Evolutionary conservation across 1,284 basidiomycete species (phyloP).

Genomic region (Afroboletus lepidellus): DNA sequence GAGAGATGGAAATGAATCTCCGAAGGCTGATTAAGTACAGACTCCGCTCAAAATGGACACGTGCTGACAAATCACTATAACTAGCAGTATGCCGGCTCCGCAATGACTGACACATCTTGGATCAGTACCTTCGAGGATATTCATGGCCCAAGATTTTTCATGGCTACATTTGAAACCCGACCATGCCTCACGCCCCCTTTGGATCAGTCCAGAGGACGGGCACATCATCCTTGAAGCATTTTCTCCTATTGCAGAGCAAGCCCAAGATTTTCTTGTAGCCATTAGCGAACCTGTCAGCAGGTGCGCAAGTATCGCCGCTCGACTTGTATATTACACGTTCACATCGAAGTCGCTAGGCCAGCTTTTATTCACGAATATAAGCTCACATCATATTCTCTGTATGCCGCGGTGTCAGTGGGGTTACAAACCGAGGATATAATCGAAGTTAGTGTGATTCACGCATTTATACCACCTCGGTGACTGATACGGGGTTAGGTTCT

Average conservation of each 20-base stretch:
- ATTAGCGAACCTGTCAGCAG: slow-evolving; percentile 99
- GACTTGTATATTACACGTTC: slow-evolving; percentile 31
- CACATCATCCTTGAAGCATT: slow-evolving; percentile 97
- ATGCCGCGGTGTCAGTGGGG: slow-evolving; percentile 98
- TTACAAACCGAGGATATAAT: slow-evolving; percentile 98
- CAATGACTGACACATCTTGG: slow-evolving; percentile 7
- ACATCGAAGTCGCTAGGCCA: slow-evolving; percentile 59
- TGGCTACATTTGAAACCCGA: slow-evolving; percentile 86
- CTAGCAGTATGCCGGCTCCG: neutral
- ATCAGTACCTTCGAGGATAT: slow-evolving; percentile 41
- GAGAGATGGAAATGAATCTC: slow-evolving; percentile 37
- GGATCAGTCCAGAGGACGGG: slow-evolving; percentile 92
- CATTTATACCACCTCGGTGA: slow-evolving; percentile 15
- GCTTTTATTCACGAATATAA: slow-evolving; percentile 99
- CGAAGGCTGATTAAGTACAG: slow-evolving; percentile 30
- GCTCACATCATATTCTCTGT: slow-evolving; percentile 95
- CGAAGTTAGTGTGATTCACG: slow-evolving; percentile 63
- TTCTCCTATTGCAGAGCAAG: slow-evolving; percentile 95
- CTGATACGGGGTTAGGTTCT: slow-evolving; percentile 54
- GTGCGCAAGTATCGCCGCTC: slow-evolving; percentile 47
- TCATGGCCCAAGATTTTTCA: slow-evolving; percentile 80
- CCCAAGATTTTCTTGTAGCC: slow-evolving; percentile 97
- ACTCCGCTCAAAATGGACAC: slow-evolving; percentile 34
- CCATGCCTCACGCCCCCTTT: slow-evolving; percentile 86
- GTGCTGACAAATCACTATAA: slow-evolving; percentile 28